These are phyloP conservation scores for Fusarium pseudograminearum DNA, from an alignment of 2,329 filamentous ascomycete species.

Conservation along the genomic window DNA sequence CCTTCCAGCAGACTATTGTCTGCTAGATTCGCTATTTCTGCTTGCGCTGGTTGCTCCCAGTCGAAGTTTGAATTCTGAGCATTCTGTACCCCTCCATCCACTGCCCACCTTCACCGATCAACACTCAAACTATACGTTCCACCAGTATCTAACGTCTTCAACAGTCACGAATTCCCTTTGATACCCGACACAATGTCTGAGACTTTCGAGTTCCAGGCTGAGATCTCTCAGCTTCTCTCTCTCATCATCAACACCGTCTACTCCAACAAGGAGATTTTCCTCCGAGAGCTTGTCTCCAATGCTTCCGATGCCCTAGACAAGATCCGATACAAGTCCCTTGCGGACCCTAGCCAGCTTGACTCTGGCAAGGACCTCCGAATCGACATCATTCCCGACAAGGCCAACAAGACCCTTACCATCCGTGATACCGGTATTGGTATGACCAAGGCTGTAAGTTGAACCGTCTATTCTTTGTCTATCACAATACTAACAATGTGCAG, in stretches of 20 bases:
- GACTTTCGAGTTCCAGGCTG: conserved; percentile 99
- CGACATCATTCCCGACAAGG: conserved; percentile 98
- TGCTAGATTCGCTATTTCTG: conserved; percentile 4
- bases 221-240: conserved; percentile 99
- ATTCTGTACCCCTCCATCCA: conserved; percentile 40
- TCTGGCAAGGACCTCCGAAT: conserved; percentile 97
- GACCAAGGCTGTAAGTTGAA: conserved; percentile 93
- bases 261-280: conserved; percentile 99
- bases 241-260: conserved; percentile 99
- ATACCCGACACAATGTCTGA: conserved; percentile 81
- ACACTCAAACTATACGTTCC: background rate
- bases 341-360: conserved; percentile 97
- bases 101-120: conserved; percentile 20
- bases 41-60: background rate
- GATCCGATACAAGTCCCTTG: conserved; percentile 98
- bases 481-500: conserved; percentile 55
- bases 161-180: conserved; percentile 51
- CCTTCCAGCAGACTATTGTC: background rate
- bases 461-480: too few species aligned
- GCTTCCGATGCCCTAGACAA: conserved; percentile 99
- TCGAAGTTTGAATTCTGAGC: conserved; percentile 25
- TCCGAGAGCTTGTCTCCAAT: conserved; percentile 98
- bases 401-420: conserved; percentile 97
- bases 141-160: conserved; percentile 35
- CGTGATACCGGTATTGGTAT: conserved; percentile 99